phyloP scores from a whole-genome alignment of 1,284 basidiomycete species.

The Somion occarium region DNA sequence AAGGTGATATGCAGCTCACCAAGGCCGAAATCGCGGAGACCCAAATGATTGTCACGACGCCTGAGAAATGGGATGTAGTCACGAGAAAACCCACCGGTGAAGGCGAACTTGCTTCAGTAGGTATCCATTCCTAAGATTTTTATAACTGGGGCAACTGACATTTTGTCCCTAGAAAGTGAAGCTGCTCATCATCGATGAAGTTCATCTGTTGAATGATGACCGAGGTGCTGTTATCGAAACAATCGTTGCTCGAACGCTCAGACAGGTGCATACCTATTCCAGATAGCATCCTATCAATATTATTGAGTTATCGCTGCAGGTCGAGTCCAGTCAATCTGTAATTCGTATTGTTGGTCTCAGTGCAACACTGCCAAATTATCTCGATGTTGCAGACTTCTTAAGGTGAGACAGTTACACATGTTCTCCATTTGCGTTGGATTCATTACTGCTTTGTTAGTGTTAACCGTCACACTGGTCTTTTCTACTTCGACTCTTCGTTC shows the following conservation, averaged over 20 bases:
- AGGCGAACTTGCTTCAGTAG: constrained; percentile 87
- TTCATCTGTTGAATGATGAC: constrained; percentile 96
- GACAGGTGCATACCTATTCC: constrained; percentile 60
- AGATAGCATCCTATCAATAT: too few relatives aligned
- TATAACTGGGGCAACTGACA: not conserved
- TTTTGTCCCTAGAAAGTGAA: constrained; percentile 69
- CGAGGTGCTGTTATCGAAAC: constrained; percentile 98
- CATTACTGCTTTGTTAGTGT: constrained; percentile 48
- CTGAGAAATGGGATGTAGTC: constrained; percentile 99
- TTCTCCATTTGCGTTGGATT: constrained; percentile 4
- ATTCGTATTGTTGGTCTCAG: constrained; percentile 99
- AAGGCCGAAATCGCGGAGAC: constrained; percentile 93
- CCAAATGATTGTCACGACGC: constrained; percentile 98
- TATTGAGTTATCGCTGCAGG: constrained; percentile 39
- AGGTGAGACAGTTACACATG: constrained; percentile 39
- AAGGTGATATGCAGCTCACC: constrained; percentile 98
- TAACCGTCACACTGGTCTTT: constrained; percentile 86
- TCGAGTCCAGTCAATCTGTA: constrained; percentile 94
- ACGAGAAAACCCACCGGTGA: constrained; percentile 97
- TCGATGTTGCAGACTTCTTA: constrained; percentile 96
- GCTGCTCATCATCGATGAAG: constrained; percentile 96
- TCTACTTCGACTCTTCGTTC: constrained; percentile 98
- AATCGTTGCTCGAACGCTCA: constrained; percentile 92
- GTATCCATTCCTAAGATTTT: too few relatives aligned
- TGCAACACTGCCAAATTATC: constrained; percentile 96